Conservation (phyloP, 2,329 filamentous ascomycete genomes). For the Phaeosphaeria sp. region DNA sequence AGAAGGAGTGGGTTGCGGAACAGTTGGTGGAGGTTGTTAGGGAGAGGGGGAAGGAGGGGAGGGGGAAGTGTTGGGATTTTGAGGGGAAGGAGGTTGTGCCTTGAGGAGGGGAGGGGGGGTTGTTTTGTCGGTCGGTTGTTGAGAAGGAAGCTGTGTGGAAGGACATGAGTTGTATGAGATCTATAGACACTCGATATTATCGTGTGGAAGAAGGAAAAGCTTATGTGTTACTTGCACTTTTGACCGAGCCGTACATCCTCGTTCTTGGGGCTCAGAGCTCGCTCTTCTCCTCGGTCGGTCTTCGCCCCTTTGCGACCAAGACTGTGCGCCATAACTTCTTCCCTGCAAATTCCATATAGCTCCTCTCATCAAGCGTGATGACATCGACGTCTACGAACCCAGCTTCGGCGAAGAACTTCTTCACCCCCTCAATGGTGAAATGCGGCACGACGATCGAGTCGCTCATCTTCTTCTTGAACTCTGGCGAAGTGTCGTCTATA, state of each 20-base stretch:
- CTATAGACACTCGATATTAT: too few relatives aligned
- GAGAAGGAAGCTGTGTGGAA: not conserved
- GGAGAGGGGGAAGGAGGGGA: conserved; percentile 64
- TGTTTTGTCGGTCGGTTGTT: too few relatives aligned
- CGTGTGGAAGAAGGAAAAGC: too few relatives aligned
- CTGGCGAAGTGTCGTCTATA: conserved; percentile 6
- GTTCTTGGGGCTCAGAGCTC: conserved; percentile 21
- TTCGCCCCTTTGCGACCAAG: conserved; percentile 61
- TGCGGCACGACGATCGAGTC: conserved; percentile 70
- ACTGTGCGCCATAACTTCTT: conserved; percentile 53
- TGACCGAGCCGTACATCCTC: too few relatives aligned
- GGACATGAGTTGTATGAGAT: not conserved
- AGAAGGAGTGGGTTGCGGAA: conserved; percentile 69
- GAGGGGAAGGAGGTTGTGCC: conserved; percentile 48
- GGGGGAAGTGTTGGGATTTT: conserved; percentile 51
- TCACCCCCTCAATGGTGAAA: conserved; percentile 67
- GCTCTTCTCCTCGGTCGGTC: conserved; percentile 39
- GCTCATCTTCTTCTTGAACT: conserved; percentile 41
- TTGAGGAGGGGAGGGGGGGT: conserved; percentile 20
- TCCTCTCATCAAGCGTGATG: conserved; percentile 59
- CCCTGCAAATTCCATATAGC: conserved; percentile 53
- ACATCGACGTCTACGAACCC: conserved; percentile 66
- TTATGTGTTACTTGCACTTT: not conserved
- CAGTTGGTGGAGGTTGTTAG: conserved; percentile 70
- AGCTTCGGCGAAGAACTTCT: conserved; percentile 67